Base-by-base conservation (phyloP, 352 stramenopile genomes). In the Phytophthora pseudosyringae region DNA sequence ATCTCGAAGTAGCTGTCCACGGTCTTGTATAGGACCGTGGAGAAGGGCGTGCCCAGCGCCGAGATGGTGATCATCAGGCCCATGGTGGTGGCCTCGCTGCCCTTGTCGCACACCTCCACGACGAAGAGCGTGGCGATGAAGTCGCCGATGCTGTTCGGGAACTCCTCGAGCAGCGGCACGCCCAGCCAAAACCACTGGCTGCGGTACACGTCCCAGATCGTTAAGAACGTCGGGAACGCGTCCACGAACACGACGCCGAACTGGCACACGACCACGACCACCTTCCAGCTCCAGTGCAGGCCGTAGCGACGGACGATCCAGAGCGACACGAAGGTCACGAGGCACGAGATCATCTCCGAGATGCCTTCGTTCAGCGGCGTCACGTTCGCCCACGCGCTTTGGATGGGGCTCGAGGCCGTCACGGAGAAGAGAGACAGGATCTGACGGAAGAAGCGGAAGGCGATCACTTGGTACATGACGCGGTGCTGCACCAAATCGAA, bases 111-210 rank as follows among this genome's bases (percentile, higher is more conserved):
- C n/a, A 90, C 55, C 47, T 90, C 78, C 11, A 90, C 64, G 12
- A 84, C 78, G 41, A 86, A 83, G 4, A 86, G 63, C 0, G 73
- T 74, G 13, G 66, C 66, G 32, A 90, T 72, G 39, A 80, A 81
- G 52, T 82, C 70, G 9, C 67, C 68, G 26, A 84, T 78, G 29
- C 63, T 74, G 59, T 76, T 78, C 10, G 78, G 79, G 32, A 90
- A 66, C 13, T 78, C 65, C 40, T 83, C 75, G 6, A 86, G 65
- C 33, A 90, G 48, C n/a, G 81, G 76, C 21, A 85, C 67, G 16
- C 81, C 81, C 15, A 87, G 50, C 76, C 74, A 90, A 62, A 90
- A 86, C 79, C 81, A 90, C 33, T 90, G 81, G 49, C 74, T 86
- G n/a, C 80, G 76, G 32, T 84, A 76, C 7, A 90, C 79, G 40